These are phyloP conservation scores for Periconia macrospinosa DNA, from an alignment of 2,329 filamentous ascomycete species.

Conservation along the genomic window DNA sequence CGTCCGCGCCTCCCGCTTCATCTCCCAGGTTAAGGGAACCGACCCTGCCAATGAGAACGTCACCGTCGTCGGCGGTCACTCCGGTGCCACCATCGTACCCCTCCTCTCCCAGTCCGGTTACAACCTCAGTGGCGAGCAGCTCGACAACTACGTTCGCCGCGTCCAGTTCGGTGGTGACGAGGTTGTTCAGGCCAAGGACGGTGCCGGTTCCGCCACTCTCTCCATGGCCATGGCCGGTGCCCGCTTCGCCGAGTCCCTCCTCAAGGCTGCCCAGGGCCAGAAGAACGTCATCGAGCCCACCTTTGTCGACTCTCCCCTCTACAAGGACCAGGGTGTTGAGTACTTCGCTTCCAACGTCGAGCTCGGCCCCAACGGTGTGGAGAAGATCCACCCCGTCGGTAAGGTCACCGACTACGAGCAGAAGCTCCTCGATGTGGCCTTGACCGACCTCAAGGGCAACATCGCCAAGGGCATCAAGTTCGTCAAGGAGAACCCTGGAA, in stretches of 20 bases:
- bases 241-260: constrained; percentile 83
- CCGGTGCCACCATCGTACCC: constrained; percentile 96
- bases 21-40: constrained; percentile 87
- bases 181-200: constrained; percentile 98
- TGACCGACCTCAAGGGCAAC: constrained; percentile 87
- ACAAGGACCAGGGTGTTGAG: constrained; percentile 96
- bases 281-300: constrained; percentile 95
- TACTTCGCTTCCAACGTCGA: constrained; percentile 97
- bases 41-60: constrained; percentile 93
- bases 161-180: constrained; percentile 99
- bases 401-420: constrained; percentile 83
- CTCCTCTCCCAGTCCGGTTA: constrained; percentile 94
- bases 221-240: constrained; percentile 98
- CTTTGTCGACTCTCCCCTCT: constrained; percentile 94
- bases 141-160: constrained; percentile 80
- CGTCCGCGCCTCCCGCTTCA: constrained; percentile 96
- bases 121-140: constrained; percentile 77
- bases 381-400: constrained; percentile 89
- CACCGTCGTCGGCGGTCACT: constrained; percentile 95
- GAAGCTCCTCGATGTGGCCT: constrained; percentile 82
- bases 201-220: constrained; percentile 92
- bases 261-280: constrained; percentile 90
- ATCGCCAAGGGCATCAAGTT: constrained; percentile 85
- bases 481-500: constrained; percentile 59
- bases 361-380: constrained; percentile 93